Base-by-base conservation (phyloP, 2,329 filamentous ascomycete species). In the Triangularia setosa region DNA sequence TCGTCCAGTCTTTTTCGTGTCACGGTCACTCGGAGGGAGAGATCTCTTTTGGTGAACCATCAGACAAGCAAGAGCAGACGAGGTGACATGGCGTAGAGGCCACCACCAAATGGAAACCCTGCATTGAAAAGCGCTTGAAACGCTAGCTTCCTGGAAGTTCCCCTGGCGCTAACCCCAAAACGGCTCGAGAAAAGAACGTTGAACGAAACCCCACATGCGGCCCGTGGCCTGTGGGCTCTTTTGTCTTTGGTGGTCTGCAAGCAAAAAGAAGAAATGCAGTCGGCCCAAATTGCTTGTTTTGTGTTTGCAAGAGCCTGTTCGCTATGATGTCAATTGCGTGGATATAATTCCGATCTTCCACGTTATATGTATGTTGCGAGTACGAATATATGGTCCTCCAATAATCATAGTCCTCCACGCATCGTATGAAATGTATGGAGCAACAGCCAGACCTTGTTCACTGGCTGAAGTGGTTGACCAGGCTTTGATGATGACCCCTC, bases 51-150 rank as follows among this genome's bases (percentile, higher is more conserved):
- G 25, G 18, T 16, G 27, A 54, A 55, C 24, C 58, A n/a, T n/a
- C n/a, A n/a, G 35, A 44, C 40, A 55, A 33, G 25, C 56, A 59
- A 60, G 28, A 14, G 35, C 35, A 40, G 14, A 54, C 21, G 14
- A 56, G 21, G 62, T 53, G 40, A 35, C 63, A 62, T 56, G 23
- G 55, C 35, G 35, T 24, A 40, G 63, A 53, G 18, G 28, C n/a
- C 24, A 48, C 54, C 24, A 24, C 58, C 64, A 63, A 68, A 68
- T 68, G 23, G 61, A 25, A 63, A 48, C 55, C 62, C 48, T 65
- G 62, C 56, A 27, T 35, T 58, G 28, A 28, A 54, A 57, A 64
- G 60, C 60, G 40, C 54, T 63, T 69, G 67, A 69, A 69, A 69
- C 67, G 24, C 64, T 58, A 48, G 44, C 48, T 23, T 28, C 25